A percentile compares a stretch with the other conserved stretches of the same genome.
Evolutionary conservation across 129 eudicot genomes (phyloP).

Genomic region (Tagetes erecta): DNA sequence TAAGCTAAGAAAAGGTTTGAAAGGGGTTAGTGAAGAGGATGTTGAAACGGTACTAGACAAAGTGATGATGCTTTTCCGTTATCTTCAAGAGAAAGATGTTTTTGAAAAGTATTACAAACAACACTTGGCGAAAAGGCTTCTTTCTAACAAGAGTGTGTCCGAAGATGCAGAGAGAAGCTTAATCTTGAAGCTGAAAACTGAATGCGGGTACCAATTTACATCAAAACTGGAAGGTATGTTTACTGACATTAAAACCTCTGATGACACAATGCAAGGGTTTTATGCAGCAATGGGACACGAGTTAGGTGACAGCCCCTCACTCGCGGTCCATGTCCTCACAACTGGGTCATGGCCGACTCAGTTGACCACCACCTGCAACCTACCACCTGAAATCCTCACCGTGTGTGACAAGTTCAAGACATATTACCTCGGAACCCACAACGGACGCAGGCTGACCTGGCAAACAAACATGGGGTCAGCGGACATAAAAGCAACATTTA

Average conservation of each 20-base stretch:
- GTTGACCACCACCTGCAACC: conserved; percentile 12
- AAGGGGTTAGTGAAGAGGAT: conserved; percentile 21
- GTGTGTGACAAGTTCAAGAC: conserved; percentile 42
- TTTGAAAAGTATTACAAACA: conserved; percentile 23
- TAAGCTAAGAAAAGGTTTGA: conserved; percentile 20
- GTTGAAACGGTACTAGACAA: conserved; percentile 19
- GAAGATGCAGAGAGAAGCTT: conserved; percentile 24
- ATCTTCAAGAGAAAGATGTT: conserved; percentile 23
- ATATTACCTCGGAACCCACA: conserved; percentile 43
- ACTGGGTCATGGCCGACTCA: conserved; percentile 21
- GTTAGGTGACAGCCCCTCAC: conserved; percentile 18
- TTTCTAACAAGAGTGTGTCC: conserved; percentile 5
- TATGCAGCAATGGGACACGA: conserved; percentile 14
- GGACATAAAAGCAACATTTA: not conserved
- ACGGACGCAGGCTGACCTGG: conserved; percentile 34
- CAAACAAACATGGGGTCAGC: conserved; percentile 6
- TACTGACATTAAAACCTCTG: conserved; percentile 50
- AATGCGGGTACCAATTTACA: conserved; percentile 30
- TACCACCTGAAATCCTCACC: conserved; percentile 35
- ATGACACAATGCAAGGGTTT: conserved; percentile 44
- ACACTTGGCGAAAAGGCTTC: conserved; percentile 22
- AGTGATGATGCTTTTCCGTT: conserved; percentile 21
- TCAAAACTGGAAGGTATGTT: conserved; percentile 51
- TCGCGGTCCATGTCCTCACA: conserved; percentile 13
- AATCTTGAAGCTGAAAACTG: conserved; percentile 17